Evolutionary conservation across 2,329 filamentous ascomycete species (phyloP).

Genomic region (Cladophialophora psammophila): DNA sequence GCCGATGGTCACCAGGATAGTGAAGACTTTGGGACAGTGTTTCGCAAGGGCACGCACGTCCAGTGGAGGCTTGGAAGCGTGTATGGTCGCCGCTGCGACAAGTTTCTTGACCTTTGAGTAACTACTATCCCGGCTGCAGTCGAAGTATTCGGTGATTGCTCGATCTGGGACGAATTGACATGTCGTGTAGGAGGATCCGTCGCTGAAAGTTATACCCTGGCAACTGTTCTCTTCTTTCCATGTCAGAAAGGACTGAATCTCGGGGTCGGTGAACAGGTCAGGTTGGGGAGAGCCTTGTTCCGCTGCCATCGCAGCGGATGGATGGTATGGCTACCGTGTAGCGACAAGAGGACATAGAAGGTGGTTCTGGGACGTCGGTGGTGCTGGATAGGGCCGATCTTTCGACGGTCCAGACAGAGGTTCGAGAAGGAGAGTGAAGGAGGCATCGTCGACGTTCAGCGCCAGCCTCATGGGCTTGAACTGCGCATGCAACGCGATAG

Average conservation of each 20-base stretch:
- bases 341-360: too few species aligned
- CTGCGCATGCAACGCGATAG: too few species aligned
- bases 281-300: slow-evolving; percentile 3
- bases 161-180: neutral
- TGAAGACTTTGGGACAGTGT: slow-evolving; percentile 9
- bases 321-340: too few species aligned
- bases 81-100: neutral
- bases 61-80: neutral
- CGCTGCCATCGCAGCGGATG: slow-evolving; percentile 1
- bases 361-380: too few species aligned
- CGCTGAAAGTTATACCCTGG: neutral
- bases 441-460: too few species aligned
- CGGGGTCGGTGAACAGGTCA: neutral
- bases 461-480: too few species aligned
- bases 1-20: slow-evolving; percentile 10
- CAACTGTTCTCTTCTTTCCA: neutral
- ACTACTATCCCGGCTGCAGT: neutral
- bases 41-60: neutral
- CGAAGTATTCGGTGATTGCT: slow-evolving; percentile 7
- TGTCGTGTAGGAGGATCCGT: neutral
- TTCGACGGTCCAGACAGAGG: too few species aligned
- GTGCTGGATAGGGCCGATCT: too few species aligned
- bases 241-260: slow-evolving; percentile 11
- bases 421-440: too few species aligned
- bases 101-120: neutral